phyloP scores from a whole-genome alignment of 305 asterid species.

The Plantago lanceolata region DNA sequence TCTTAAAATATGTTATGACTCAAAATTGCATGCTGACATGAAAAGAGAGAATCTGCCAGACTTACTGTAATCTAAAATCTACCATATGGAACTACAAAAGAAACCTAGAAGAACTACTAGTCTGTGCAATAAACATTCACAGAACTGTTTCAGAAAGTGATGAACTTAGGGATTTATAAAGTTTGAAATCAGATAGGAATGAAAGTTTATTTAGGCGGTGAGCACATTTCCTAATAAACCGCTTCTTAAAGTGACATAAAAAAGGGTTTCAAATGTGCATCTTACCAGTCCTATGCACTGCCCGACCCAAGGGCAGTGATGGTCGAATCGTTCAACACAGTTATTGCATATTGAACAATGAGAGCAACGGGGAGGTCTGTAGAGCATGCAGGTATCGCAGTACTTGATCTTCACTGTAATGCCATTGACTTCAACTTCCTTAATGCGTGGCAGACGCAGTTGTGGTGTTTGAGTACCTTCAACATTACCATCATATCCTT shows the following conservation, averaged over 20 bases:
- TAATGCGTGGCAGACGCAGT: slow-evolving; percentile 72
- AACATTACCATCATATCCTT: slow-evolving; percentile 61
- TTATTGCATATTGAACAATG: slow-evolving; percentile 97
- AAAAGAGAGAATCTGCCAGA: neutral
- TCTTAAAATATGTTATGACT: neutral
- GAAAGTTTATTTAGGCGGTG: neutral
- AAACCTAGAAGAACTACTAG: neutral
- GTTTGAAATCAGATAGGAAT: neutral
- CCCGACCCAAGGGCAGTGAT: slow-evolving; percentile 99
- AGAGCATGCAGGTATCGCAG: slow-evolving; percentile 95
- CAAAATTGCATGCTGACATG: too few species aligned
- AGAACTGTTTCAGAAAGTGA: too few species aligned
- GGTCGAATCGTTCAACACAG: slow-evolving; percentile 91
- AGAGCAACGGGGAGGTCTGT: slow-evolving; percentile 96
- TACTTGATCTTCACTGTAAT: slow-evolving; percentile 74
- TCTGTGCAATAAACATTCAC: neutral
- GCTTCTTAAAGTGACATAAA: neutral
- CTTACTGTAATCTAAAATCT: neutral
- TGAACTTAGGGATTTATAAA: too few species aligned
- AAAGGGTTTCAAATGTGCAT: neutral
- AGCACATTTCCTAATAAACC: neutral
- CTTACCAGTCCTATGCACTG: slow-evolving; percentile 96
- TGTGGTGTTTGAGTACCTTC: slow-evolving; percentile 91
- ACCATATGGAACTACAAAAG: neutral
- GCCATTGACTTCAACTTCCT: slow-evolving; percentile 89